Evolutionary conservation across 2,329 filamentous ascomycete genomes (phyloP).

Genomic region (Aspergillus floridensis): DNA sequence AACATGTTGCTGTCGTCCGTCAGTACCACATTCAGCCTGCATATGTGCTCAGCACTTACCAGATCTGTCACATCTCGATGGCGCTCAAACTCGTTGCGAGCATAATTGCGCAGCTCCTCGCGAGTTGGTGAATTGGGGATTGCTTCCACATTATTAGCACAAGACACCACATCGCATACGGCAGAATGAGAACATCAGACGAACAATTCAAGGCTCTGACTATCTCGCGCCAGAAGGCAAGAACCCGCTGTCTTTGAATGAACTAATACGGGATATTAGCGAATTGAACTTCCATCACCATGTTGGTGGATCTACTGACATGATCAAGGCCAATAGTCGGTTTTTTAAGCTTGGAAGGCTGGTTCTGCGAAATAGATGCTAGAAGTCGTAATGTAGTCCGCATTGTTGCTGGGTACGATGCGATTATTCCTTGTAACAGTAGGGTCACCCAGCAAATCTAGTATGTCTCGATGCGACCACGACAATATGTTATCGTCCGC

Average conservation of each 20-base stretch:
- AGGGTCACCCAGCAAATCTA: too few species aligned
- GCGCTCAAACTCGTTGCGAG: conserved; percentile 45
- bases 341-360: conserved; percentile 35
- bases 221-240: conserved; percentile 46
- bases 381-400: conserved; percentile 27
- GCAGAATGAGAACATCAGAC: conserved; percentile 3
- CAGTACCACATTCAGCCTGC: not conserved
- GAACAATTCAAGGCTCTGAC: conserved; percentile 41
- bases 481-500: too few species aligned
- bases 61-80: conserved; percentile 44
- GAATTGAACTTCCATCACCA: not conserved
- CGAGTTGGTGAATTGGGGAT: conserved; percentile 42
- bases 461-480: too few species aligned
- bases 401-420: conserved; percentile 23
- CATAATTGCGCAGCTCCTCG: conserved; percentile 42
- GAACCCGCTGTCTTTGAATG: conserved; percentile 42
- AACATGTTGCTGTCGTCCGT: conserved; percentile 38
- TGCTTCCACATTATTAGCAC: conserved; percentile 24
- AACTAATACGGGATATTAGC: conserved; percentile 31
- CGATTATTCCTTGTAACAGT: too few species aligned
- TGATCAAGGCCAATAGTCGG: conserved; percentile 40
- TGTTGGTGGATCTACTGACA: conserved; percentile 24
- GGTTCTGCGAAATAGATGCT: conserved; percentile 29
- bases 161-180: not conserved
- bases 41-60: conserved; percentile 23